phyloP scores from a whole-genome alignment of 345 rosid species.

The Limnanthes douglasii region DNA sequence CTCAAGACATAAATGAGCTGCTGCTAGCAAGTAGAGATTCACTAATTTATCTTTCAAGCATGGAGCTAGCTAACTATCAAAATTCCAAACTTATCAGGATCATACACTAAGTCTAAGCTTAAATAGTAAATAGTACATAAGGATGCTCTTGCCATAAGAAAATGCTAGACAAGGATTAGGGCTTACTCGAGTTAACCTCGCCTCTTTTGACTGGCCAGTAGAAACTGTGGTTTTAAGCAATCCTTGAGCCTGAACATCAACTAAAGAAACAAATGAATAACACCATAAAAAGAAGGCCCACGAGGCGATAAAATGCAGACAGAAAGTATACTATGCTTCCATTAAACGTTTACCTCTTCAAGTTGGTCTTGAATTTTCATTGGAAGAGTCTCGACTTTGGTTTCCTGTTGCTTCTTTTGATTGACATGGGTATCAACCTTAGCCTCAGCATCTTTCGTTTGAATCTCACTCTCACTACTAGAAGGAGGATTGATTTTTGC shows the following conservation, averaged over 20 bases:
- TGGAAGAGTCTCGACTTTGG: slow-evolving; percentile 24
- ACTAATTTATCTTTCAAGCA: no score
- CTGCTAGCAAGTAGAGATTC: no score
- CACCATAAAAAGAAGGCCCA: background rate
- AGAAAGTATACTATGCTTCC: slow-evolving; percentile 2
- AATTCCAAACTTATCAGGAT: background rate
- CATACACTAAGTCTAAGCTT: no score
- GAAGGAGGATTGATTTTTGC: slow-evolving; percentile 18
- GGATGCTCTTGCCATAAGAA: background rate
- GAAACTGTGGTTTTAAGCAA: slow-evolving; percentile 70
- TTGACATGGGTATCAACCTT: slow-evolving; percentile 23
- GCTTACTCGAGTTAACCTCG: slow-evolving; percentile 94
- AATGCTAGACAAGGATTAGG: slow-evolving; percentile 4
- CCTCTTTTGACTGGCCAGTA: slow-evolving; percentile 95
- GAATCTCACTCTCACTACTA: slow-evolving; percentile 21
- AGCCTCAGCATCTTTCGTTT: slow-evolving; percentile 19
- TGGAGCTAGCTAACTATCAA: background rate
- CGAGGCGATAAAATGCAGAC: slow-evolving; percentile 1
- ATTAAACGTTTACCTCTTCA: slow-evolving; percentile 56
- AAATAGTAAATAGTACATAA: no score
- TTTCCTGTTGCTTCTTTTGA: slow-evolving; percentile 27
- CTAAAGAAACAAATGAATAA: slow-evolving; percentile 10
- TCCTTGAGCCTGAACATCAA: slow-evolving; percentile 77
- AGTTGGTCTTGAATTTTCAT: slow-evolving; percentile 64
- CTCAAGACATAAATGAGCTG: no score